These are phyloP conservation scores for Henckelia pumila DNA, from an alignment of 257 asterid genomes.

Conservation along the genomic window DNA sequence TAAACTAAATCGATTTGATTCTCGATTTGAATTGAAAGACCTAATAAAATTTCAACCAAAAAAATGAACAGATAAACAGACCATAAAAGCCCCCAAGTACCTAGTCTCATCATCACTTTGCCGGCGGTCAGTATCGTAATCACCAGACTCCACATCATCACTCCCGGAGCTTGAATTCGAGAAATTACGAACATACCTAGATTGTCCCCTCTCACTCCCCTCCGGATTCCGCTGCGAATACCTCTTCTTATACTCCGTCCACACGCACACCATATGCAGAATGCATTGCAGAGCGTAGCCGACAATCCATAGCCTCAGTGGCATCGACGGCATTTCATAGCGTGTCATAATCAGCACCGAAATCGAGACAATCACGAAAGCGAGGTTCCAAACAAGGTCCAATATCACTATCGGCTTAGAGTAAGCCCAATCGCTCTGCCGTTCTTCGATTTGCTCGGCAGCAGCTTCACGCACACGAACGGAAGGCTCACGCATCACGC, in stretches of 20 bases:
- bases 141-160: slow-evolving; percentile 50
- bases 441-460: slow-evolving; percentile 55
- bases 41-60: slow-evolving; percentile 6
- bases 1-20: background rate
- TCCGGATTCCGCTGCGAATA: slow-evolving; percentile 30
- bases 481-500: slow-evolving; percentile 66
- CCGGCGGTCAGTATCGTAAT: slow-evolving; percentile 44
- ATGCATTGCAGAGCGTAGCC: slow-evolving; percentile 63
- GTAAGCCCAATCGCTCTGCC: slow-evolving; percentile 69
- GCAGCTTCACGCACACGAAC: slow-evolving; percentile 65
- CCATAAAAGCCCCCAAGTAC: slow-evolving; percentile 32
- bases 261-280: slow-evolving; percentile 57
- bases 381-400: slow-evolving; percentile 63
- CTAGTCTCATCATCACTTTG: slow-evolving; percentile 64
- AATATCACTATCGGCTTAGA: slow-evolving; percentile 61
- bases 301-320: slow-evolving; percentile 60
- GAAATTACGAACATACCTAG: slow-evolving; percentile 35
- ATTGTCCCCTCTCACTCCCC: slow-evolving; percentile 32
- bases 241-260: slow-evolving; percentile 50
- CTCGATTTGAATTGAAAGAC: background rate
- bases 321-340: slow-evolving; percentile 47
- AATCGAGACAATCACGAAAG: slow-evolving; percentile 47
- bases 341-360: slow-evolving; percentile 48
- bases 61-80: background rate
- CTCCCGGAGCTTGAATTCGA: slow-evolving; percentile 74